Evolutionary conservation across 2,329 filamentous ascomycete species (phyloP), one percentile per base, ranked within the genome.

Genomic region (Coniosporium tulheliwenetii): DNA sequence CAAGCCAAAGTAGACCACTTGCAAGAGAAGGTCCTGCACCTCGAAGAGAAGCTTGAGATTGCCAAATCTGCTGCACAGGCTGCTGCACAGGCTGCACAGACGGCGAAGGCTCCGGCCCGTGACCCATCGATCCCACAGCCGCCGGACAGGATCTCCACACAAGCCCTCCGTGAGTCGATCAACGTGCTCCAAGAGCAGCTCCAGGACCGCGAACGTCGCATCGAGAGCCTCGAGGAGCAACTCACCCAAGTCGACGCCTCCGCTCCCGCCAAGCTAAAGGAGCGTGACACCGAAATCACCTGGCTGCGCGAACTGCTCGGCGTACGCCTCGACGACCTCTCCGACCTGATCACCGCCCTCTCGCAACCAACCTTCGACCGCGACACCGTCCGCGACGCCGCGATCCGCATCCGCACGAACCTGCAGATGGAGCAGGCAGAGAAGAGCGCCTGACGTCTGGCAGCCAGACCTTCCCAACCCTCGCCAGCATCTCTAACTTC

Each of bases 361-460:
- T 79, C 81, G 2, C 71, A 78, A 46, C 79, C 86, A 4, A 67
- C 71, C 19, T 91, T 84, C 56, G 80, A 96, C 58, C 75, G 77
- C 43, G 77, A 85, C 46, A 72, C 75, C 5, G 82, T 95, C 47
- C 84, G 83, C 51, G 87, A 96, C 56, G 86, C 87, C 5, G 84
- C 85, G 31, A 96, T 96, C 50, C 81, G 91, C 40, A 78, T 98
- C 45, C 85, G 85, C 57, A 85, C 91, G 10, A 95, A 94, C 53
- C 69, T 98, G 31, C 85, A 96, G 57, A 98, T 98, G 91, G 89
- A 98, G 60, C 84, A 93, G 56, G 85, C 94, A 57, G 87, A 95
- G 62, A 84, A 39, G 89, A 96, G 59, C 75, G 91, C 44, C 79
- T 85, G 1, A 78, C 81, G 41, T 79, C 79, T 38, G 81, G 77